Evolutionary conservation across 163 green algal species (phyloP).

Genomic region (Volvox carteri): DNA sequence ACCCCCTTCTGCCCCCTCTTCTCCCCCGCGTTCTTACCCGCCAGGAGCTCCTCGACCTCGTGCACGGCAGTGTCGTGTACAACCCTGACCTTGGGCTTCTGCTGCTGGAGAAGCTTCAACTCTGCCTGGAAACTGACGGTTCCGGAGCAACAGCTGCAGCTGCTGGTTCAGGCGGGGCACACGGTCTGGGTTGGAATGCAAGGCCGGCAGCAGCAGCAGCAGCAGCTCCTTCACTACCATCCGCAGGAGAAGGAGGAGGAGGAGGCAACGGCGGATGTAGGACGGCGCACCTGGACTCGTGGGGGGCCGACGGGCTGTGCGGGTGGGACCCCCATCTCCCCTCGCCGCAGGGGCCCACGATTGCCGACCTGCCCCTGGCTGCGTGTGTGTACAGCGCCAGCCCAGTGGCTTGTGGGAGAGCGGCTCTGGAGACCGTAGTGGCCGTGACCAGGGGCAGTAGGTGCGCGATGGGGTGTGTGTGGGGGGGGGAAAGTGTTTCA

Average conservation of each 20-base stretch:
- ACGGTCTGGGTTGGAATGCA: too few species aligned
- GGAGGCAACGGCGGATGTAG: neutral
- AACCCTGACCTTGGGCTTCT: neutral
- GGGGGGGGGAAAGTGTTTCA: too few species aligned
- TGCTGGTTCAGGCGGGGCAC: neutral
- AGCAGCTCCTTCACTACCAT: neutral
- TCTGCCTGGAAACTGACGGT: neutral
- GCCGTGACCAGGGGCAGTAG: neutral
- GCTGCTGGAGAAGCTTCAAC: neutral
- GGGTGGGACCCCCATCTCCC: neutral
- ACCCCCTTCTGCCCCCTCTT: neutral
- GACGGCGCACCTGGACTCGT: neutral
- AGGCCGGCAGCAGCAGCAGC: neutral
- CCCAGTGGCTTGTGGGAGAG: neutral
- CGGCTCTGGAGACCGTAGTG: slow-evolving; percentile 15
- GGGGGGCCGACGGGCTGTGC: neutral
- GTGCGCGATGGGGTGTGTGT: neutral
- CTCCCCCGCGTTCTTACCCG: neutral
- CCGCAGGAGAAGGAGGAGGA: neutral
- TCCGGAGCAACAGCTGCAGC: neutral
- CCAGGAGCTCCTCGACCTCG: neutral
- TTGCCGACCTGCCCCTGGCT: slow-evolving; percentile 16
- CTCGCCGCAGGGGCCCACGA: neutral
- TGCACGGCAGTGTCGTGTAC: neutral
- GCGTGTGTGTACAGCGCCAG: neutral